Base-by-base conservation (phyloP, 1,284 basidiomycete species). In the Volvariella volvacea region DNA sequence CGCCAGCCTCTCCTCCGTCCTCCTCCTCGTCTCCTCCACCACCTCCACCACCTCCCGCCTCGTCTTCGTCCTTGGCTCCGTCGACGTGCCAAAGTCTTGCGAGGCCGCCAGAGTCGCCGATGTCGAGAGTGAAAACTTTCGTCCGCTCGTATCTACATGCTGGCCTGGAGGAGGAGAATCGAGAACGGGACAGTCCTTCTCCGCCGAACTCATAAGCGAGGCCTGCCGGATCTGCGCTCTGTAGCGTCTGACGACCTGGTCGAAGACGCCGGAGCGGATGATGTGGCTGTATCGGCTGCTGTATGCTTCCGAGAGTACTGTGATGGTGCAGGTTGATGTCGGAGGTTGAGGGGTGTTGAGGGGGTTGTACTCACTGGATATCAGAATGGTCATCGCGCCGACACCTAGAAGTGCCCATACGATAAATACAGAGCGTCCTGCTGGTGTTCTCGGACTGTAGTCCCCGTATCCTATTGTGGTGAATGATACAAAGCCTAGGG, bases 321-420 rank as follows among this genome's bases (percentile, higher is more conserved):
- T n/a, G 2, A 8, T 43, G 1, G n/a, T 20, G 22, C 22, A 28
- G 12, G 37, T 4, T 17, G 19, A n/a, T n/a, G 3, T 21, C 36
- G 17, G 30, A 14, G 32, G 22, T 22, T n/a, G n/a, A n/a, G n/a
- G n/a, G n/a, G 22, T 31, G 20, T 28, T 14, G 19, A 36, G n/a
- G n/a, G 7, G 19, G 34, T 8, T 36, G 15, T 9, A 48, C 70
- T n/a, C 46, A 83, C 84, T 74, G 6, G 83, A 80, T 47, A 84
- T 74, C 8, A 88, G 67, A 30, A 85, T 79, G 0, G 85, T 86
- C 74, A 89, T 77, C 0, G 83, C 78, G 1, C 73, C 84, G n/a
- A 90, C 82, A 19, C 87, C 87, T 7, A 87, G 63, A 37, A 92
- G 61, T 0, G 87, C 83, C 89, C 89, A 92, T 6, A 82, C 76